phyloP scores from a whole-genome alignment of 2,329 filamentous ascomycete species.

The Alternaria dauci region DNA sequence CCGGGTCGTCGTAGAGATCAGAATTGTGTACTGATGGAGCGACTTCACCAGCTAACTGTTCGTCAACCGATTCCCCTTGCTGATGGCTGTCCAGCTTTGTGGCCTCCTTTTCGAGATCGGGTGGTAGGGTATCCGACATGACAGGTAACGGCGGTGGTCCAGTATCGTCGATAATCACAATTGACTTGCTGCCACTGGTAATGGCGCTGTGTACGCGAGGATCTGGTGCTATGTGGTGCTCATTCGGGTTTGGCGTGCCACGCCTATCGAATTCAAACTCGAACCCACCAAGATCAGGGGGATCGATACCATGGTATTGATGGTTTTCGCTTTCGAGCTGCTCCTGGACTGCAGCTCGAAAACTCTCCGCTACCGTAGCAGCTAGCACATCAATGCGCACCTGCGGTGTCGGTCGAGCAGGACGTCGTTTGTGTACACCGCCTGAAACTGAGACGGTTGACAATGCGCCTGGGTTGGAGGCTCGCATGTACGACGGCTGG shows the following conservation, averaged over 20 bases:
- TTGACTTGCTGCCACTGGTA: slow-evolving; percentile 85
- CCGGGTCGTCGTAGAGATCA: slow-evolving; percentile 30
- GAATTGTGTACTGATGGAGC: slow-evolving; percentile 23
- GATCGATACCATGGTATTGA: slow-evolving; percentile 22
- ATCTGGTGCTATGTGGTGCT: slow-evolving; percentile 28
- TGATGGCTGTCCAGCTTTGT: slow-evolving; percentile 11
- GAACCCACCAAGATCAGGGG: slow-evolving; percentile 42
- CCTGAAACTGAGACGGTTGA: slow-evolving; percentile 36
- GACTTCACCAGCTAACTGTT: slow-evolving; percentile 20
- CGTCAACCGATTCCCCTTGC: slow-evolving; percentile 30
- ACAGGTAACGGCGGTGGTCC: slow-evolving; percentile 63
- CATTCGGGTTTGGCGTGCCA: slow-evolving; percentile 22
- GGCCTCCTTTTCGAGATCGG: slow-evolving; percentile 18
- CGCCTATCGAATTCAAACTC: slow-evolving; percentile 48
- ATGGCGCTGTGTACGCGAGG: slow-evolving; percentile 63
- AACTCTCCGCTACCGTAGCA: slow-evolving; percentile 79
- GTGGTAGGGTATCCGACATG: slow-evolving; percentile 61
- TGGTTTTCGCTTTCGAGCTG: slow-evolving; percentile 55
- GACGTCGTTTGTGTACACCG: slow-evolving; percentile 44
- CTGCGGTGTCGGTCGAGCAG: slow-evolving; percentile 50
- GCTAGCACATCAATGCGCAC: slow-evolving; percentile 82
- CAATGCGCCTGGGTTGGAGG: slow-evolving; percentile 41
- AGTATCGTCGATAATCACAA: slow-evolving; percentile 81
- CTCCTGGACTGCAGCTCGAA: slow-evolving; percentile 76
- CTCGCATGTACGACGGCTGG: slow-evolving; percentile 35